A percentile compares a stretch with the other conserved stretches of the same genome.
These are phyloP conservation scores for Gracilaria caudata DNA, from an alignment of 23 red algal genomes.

Conservation along the genomic window DNA sequence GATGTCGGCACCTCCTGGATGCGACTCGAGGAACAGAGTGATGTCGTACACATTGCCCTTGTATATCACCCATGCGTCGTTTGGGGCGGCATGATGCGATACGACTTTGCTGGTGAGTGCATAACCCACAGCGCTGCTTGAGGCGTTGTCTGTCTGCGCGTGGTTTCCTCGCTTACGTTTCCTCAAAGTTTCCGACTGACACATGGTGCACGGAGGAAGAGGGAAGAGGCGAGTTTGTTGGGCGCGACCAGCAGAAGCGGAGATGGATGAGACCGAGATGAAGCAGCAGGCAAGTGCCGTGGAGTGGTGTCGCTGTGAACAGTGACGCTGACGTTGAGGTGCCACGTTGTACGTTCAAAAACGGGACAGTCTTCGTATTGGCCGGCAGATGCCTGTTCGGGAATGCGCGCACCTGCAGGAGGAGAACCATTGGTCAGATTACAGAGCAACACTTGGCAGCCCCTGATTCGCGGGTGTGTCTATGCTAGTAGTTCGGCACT, in stretches of 20 bases:
- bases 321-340: too few relatives aligned
- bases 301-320: too few relatives aligned
- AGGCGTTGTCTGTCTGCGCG: neutral
- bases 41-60: conserved; percentile 91
- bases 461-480: too few relatives aligned
- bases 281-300: too few relatives aligned
- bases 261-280: neutral
- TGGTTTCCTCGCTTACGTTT: neutral
- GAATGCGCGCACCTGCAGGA: too few relatives aligned
- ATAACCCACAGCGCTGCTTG: conserved; percentile 57
- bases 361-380: too few relatives aligned
- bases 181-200: conserved; percentile 7
- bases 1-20: conserved; percentile 87
- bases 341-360: too few relatives aligned
- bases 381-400: too few relatives aligned
- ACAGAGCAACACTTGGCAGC: too few relatives aligned
- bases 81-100: conserved; percentile 58
- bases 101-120: conserved; percentile 80
- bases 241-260: neutral
- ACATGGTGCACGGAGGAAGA: neutral
- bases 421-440: too few relatives aligned
- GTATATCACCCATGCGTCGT: conserved; percentile 92
- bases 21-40: conserved; percentile 82
- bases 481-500: too few relatives aligned
- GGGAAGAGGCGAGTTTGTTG: neutral